Evolutionary conservation across 2,329 filamentous ascomycete species (phyloP), one percentile per base, ranked within the genome.

Genomic region (Ascochyta rabiei): DNA sequence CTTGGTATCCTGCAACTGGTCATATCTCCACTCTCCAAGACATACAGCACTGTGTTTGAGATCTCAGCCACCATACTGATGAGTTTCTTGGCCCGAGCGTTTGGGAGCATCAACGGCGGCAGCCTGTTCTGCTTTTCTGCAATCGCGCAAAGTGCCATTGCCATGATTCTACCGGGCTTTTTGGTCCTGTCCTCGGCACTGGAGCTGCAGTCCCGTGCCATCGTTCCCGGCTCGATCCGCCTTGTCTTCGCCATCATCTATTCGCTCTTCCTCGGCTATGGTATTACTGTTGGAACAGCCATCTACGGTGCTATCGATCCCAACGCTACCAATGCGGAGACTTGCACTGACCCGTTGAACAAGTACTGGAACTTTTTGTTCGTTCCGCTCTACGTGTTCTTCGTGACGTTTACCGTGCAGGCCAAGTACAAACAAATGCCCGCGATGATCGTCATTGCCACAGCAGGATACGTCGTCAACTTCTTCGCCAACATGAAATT

Each of bases 391-490:
- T 86, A 90, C 16, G 71, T 90, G 35, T 90, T 87, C 66, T 82
- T 93, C 45, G 87, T 88, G 2, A 69, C 68, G 57, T 81, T 92
- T 67, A 88, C 92, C 67, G 91, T 93, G 71, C 89, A 93, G 61
- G 89, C 89, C 52, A 90, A 91, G 74, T 91, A 85, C 84, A 87
- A 84, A 63, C 89, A 93, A 71, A 84, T 86, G 31, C 89, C 89
- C 0, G 81, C 89, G 53, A 93, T 93, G 89, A 77, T 90, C 18
- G 33, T 83, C 56, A 91, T 95, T 64, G 86, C 89, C 0, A 77
- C 91, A 26, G 82, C 84, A 0, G 90, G 90, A 7, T 93, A 89
- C 67, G 77, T 86, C 9, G 88, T 91, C 65, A 93, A 89, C 74
- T 90, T 85, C 76, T 93, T 89, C 75, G 85, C 84, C n/a, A 84